Conservation (phyloP, 2,329 filamentous ascomycete species). For the Calycina marina region DNA sequence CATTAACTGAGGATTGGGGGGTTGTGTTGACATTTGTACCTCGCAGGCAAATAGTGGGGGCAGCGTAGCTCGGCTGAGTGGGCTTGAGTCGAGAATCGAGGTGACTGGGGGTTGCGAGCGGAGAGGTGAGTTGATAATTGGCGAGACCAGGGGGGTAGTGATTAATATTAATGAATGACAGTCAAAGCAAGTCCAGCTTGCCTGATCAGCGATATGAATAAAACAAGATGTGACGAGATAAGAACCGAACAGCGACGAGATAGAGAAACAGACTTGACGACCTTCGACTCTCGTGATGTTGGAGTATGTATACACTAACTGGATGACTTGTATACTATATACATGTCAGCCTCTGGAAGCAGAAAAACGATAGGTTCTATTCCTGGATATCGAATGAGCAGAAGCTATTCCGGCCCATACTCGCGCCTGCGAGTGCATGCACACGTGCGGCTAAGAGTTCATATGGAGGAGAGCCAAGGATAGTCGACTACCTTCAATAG, state of each 20-base stretch:
- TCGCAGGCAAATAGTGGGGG: slow-evolving; percentile 19
- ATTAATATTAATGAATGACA: slow-evolving; percentile 28
- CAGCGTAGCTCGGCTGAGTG: slow-evolving; percentile 18
- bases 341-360: slow-evolving; percentile 10
- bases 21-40: slow-evolving; percentile 46
- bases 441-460: slow-evolving; percentile 20
- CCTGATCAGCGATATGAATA: slow-evolving; percentile 22
- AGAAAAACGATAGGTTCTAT: slow-evolving; percentile 26
- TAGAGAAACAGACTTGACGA: slow-evolving; percentile 13
- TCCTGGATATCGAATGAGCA: slow-evolving; percentile 23
- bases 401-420: slow-evolving; percentile 6
- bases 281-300: slow-evolving; percentile 16
- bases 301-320: no score
- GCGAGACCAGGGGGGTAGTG: slow-evolving; percentile 22
- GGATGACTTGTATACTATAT: no score
- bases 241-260: slow-evolving; percentile 2
- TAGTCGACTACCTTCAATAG: no score
- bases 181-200: slow-evolving; percentile 24
- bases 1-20: slow-evolving; percentile 39
- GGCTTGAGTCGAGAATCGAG: slow-evolving; percentile 10
- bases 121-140: slow-evolving; percentile 18
- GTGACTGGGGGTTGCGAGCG: slow-evolving; percentile 12
- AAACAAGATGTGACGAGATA: slow-evolving; percentile 8
- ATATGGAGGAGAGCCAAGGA: no score
- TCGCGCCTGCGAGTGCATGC: slow-evolving; percentile 16